Base-by-base conservation (phyloP, 768 basidiomycete genomes). In the Kockovaella imperatae region DNA sequence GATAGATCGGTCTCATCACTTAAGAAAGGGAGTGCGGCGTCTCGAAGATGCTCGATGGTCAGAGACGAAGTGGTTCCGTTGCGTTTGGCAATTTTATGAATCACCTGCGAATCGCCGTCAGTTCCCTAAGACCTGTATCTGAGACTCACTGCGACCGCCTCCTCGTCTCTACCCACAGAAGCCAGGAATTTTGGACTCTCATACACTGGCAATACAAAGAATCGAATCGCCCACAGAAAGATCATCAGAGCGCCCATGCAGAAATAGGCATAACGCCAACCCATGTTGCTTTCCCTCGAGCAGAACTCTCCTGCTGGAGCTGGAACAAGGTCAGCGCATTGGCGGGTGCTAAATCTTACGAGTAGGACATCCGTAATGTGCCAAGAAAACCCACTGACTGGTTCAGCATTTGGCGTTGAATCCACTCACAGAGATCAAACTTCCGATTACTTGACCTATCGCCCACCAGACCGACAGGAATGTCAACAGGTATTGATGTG, bases 401-500 rank as follows among this genome's bases (percentile, higher is more conserved):
- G 75, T 58, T 57, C 83, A 85, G 4, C 83, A 82, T 62, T 75
- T 81, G 55, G 82, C 76, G n/a, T 77, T 74, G 43, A 84, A 76
- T 15, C 84, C 72, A 1, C 81, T 80, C 82, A 83, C 84, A 3
- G 83, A 81, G 50, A 84, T 73, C 77, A 81, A 47, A 46, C 73
- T 76, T 17, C 78, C 80, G 38, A 82, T 64, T 1, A 84, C 75
- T 62, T 84, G 83, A 3, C 84, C 83, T 25, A 85, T 74, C 8
- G 81, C 80, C 84, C 84, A 86, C 82, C 82, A 86, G 24, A 84
- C 77, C 0, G 83, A 83, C 17, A 86, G 75, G 10, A 85, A 72
- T 0, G 83, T 84, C 34, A 86, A 73, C 1, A 86, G 74, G 56
- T 83, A 85, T 58, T 86, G 84, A 52, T 85, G 81, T 0, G 79